Evolutionary conservation across 495 filamentous ascomycete species (phyloP), one percentile per base, ranked within the genome.

Genomic region (Trichocladium uniseriatum): DNA sequence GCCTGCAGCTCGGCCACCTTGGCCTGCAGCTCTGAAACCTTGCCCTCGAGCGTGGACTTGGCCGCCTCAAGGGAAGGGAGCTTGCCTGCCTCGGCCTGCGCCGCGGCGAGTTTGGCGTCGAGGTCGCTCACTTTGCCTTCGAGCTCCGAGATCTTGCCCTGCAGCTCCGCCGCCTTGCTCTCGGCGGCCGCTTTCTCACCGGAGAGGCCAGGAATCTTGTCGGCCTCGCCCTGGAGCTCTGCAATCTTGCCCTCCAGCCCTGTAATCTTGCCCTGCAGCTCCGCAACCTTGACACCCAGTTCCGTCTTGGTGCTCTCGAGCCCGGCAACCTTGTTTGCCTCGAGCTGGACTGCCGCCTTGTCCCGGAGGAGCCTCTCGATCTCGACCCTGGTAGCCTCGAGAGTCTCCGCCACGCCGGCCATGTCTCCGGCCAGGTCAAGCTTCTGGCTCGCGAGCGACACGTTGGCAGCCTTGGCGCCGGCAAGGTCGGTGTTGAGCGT

Each of bases 11-110:
- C 29, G 6, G 54, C 38, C 8, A 65, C 37, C 49, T 60, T 58
- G 49, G 15, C 54, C 38, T 61, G 56, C 1, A 67, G 56, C 21
- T 56, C 52, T 10, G 43, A 29, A 10, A 59, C 41, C 43, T 47
- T 48, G 45, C 35, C 51, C 43, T 60, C 49, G 29, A 67, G 59
- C 14, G 45, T 34, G 1, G 60, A 45, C 45, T 66, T 74, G 39
- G 62, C 59, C 28, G 56, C 54, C 24, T 52, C 49, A 20, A 72
- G 60, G 8, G 51, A 19, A 11, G 59, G 45, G 7, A 65, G 54
- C 38, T 64, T 65, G 47, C 65, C 62, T 19, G 67, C 59, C 34
- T 69, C 68, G 20, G 54, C 58, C 35, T 67, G 62, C 16, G 38
- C 45, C 20, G 32, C 42, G 34, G 43, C 27, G 9, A 55, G 44